A percentile compares a stretch with the other conserved stretches of the same genome.
These are phyloP conservation scores for Aureobasidium sp. DNA, from an alignment of 2,329 filamentous ascomycete genomes.

Conservation along the genomic window DNA sequence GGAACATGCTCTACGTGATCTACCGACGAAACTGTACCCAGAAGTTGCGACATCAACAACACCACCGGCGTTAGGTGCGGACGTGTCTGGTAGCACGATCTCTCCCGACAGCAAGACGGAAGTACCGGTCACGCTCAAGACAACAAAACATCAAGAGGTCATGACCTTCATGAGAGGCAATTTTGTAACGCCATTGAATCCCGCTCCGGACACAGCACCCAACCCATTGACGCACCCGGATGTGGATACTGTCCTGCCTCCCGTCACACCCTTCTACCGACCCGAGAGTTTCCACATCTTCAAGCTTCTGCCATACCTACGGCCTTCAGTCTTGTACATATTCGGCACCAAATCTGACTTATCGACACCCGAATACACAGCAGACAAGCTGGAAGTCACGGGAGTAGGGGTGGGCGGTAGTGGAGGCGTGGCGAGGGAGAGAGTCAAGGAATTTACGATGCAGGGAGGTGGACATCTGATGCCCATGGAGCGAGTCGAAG, in stretches of 20 bases:
- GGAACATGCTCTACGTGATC: conserved; percentile 62
- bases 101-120: conserved; percentile 18
- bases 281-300: conserved; percentile 53
- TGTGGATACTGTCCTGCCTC: conserved; percentile 25
- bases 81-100: conserved; percentile 16
- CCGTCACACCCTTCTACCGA: conserved; percentile 54
- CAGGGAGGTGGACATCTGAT: conserved; percentile 67
- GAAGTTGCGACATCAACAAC: conserved; percentile 20
- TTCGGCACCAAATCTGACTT: conserved; percentile 55
- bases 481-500: conserved; percentile 65
- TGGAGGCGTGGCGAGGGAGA: conserved; percentile 53
- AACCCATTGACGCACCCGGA: conserved; percentile 37
- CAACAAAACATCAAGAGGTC: conserved; percentile 81
- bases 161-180: conserved; percentile 64
- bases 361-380: conserved; percentile 41
- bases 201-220: conserved; percentile 24
- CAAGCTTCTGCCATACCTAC: conserved; percentile 48
- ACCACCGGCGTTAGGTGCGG: conserved; percentile 21
- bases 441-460: conserved; percentile 58
- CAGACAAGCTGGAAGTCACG: conserved; percentile 55
- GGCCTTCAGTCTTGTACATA: conserved; percentile 59
- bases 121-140: conserved; percentile 60
- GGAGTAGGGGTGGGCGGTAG: conserved; percentile 59
- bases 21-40: conserved; percentile 55
- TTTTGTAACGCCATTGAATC: conserved; percentile 27